These are phyloP conservation scores for Pichia rugopelliculosa DNA, from an alignment of 805 yeast genomes.

Conservation along the genomic window DNA sequence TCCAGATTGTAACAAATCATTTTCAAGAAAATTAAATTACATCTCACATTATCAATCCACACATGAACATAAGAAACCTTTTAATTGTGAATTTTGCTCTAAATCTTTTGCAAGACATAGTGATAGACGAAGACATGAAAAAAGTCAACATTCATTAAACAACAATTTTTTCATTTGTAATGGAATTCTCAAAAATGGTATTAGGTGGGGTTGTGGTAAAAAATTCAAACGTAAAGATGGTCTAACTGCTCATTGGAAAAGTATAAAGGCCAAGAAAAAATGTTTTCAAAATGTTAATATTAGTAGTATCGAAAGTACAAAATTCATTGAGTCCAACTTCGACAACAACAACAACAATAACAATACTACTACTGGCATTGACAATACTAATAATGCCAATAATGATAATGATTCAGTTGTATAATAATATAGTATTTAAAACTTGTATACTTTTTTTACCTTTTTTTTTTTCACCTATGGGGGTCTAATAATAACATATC, in stretches of 20 bases:
- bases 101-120: conserved; percentile 29
- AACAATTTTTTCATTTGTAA: conserved; percentile 25
- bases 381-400: background rate
- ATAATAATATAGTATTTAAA: background rate
- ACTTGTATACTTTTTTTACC: background rate
- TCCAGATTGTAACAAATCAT: conserved; percentile 24
- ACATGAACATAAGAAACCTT: conserved; percentile 30
- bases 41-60: conserved; percentile 29
- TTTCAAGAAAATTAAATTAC: conserved; percentile 29
- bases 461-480: no score
- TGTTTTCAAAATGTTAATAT: conserved; percentile 21
- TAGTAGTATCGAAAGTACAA: background rate
- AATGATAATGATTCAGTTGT: background rate
- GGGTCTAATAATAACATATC: no score
- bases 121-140: conserved; percentile 30
- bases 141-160: conserved; percentile 25
- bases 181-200: conserved; percentile 24
- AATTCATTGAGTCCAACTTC: background rate
- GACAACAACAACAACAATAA: background rate
- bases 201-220: conserved; percentile 31
- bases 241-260: conserved; percentile 31
- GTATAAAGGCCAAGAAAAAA: conserved; percentile 28
- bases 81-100: conserved; percentile 24
- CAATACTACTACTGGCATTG: no score
- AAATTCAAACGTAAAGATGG: conserved; percentile 31